These are phyloP conservation scores for Tetrahymena elliotti DNA, from an alignment of 73 alveolate genomes.

Conservation along the genomic window DNA sequence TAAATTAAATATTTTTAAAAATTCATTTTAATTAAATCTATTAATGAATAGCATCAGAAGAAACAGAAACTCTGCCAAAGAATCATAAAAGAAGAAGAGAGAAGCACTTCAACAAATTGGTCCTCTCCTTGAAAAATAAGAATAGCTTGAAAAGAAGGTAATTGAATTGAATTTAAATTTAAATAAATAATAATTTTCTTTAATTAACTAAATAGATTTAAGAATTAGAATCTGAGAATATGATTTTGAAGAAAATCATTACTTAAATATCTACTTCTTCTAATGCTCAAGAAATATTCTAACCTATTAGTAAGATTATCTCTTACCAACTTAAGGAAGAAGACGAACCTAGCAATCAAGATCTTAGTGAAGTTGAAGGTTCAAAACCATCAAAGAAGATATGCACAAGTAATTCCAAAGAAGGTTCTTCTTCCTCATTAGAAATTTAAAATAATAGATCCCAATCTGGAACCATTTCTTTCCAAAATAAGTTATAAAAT, in stretches of 20 bases:
- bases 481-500: neutral
- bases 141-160: slow-evolving; percentile 25
- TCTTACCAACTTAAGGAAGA: neutral
- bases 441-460: neutral
- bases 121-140: slow-evolving; percentile 26
- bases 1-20: neutral
- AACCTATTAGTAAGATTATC: neutral
- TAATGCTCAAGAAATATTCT: neutral
- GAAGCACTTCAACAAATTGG: slow-evolving; percentile 40
- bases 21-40: neutral
- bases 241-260: neutral
- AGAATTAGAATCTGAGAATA: neutral
- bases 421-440: neutral
- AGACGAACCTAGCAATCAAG: neutral
- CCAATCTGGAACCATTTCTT: neutral
- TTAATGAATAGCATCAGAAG: slow-evolving; percentile 26
- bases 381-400: neutral
- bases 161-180: neutral
- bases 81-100: slow-evolving; percentile 37
- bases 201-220: neutral
- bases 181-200: neutral
- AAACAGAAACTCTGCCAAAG: slow-evolving; percentile 46
- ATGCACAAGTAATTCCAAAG: neutral
- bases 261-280: neutral
- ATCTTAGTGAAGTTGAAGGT: neutral